Conservation (phyloP, 2,329 filamentous ascomycete species). For the Sarocladiaceae sp. region DNA sequence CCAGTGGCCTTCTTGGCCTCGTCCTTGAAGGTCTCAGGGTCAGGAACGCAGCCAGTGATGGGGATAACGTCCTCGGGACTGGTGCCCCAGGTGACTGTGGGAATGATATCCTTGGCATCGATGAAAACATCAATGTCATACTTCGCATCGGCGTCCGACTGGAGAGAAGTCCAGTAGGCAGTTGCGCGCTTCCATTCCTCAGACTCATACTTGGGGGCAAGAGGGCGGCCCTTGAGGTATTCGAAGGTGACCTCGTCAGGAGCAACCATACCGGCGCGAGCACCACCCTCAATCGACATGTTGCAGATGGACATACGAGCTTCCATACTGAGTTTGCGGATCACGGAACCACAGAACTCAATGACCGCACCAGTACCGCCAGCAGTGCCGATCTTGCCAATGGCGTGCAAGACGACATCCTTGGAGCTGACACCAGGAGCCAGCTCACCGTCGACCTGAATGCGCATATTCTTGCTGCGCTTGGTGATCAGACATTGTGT, state of each 20-base stretch:
- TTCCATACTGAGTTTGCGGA: conserved; percentile 87
- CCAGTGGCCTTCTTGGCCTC: conserved; percentile 77
- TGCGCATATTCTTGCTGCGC: conserved; percentile 97
- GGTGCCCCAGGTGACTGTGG: conserved; percentile 95
- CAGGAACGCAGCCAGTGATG: conserved; percentile 85
- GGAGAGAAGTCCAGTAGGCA: conserved; percentile 81
- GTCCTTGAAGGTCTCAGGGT: conserved; percentile 80
- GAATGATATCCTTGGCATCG: conserved; percentile 86
- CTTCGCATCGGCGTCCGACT: conserved; percentile 81
- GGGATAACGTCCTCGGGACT: conserved; percentile 95
- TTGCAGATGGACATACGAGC: conserved; percentile 99
- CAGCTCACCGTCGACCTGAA: conserved; percentile 89
- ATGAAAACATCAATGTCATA: conserved; percentile 89
- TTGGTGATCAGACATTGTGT: conserved; percentile 94
- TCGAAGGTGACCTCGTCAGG: conserved; percentile 93
- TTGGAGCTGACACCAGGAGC: conserved; percentile 92
- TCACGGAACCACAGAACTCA: conserved; percentile 94
- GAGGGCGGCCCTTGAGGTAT: conserved; percentile 85
- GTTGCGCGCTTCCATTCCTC: conserved; percentile 86
- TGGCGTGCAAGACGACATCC: conserved; percentile 88
- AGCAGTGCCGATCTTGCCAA: conserved; percentile 90
- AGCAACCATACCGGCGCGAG: conserved; percentile 93
- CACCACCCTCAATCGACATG: conserved; percentile 97
- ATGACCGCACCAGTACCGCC: conserved; percentile 93
- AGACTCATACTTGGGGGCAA: conserved; percentile 80